These are phyloP conservation scores for Meripilus lineatus DNA, from an alignment of 1,284 basidiomycete genomes.

Conservation along the genomic window DNA sequence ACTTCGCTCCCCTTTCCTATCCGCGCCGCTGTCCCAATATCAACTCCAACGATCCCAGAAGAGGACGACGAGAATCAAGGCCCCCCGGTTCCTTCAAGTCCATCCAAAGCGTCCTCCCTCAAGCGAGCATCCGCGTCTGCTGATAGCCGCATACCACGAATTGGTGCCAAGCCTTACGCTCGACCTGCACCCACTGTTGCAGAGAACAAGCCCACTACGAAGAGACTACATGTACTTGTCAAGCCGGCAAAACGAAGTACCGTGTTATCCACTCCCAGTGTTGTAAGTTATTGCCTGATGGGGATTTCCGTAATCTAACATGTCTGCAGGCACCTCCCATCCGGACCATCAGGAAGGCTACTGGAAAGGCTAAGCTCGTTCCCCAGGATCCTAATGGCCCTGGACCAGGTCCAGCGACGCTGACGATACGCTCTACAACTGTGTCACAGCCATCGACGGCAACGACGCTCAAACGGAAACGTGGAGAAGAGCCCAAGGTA, in stretches of 20 bases:
- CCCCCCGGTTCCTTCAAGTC: not conserved
- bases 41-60: constrained; percentile 21
- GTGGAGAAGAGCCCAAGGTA: constrained; percentile 24
- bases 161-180: constrained; percentile 61
- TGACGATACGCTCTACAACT: constrained; percentile 6
- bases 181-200: constrained; percentile 27
- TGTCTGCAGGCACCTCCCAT: not conserved
- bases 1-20: constrained; percentile 7
- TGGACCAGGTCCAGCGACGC: constrained; percentile 23
- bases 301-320: not conserved
- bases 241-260: not conserved
- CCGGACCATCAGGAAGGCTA: constrained; percentile 7
- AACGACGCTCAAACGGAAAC: constrained; percentile 37
- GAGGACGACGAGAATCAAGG: constrained; percentile 19
- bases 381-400: constrained; percentile 14
- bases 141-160: constrained; percentile 64
- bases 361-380: not conserved
- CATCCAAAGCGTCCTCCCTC: constrained; percentile 13
- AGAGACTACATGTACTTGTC: not conserved
- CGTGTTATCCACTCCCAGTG: not conserved
- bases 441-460: constrained; percentile 9
- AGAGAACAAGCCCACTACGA: not conserved
- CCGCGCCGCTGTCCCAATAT: constrained; percentile 11
- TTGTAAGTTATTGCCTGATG: not conserved
- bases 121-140: constrained; percentile 36